Evolutionary conservation across 1,284 basidiomycete species (phyloP), one percentile per base, ranked within the genome.

Genomic region (Puccinia horiana): DNA sequence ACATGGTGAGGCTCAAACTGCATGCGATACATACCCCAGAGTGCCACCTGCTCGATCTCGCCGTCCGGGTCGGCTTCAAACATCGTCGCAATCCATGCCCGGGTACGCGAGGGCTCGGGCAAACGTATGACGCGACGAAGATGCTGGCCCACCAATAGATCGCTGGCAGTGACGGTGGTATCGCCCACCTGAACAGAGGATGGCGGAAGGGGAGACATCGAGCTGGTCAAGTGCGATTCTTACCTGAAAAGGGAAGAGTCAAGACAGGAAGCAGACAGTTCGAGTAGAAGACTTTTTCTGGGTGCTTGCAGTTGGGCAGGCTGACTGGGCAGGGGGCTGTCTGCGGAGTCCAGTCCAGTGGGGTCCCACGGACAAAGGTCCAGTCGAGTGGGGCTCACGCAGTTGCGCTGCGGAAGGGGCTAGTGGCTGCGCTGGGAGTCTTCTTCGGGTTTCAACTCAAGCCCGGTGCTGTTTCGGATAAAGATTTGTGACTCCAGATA

Each of bases 11-110:
- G 80, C 42, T 82, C 80, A 58, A 82, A 82, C 47, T 82, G 80
- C 72, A 82, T 82, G 29, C 80, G 80, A 74, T 82, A 82, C 80
- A 82, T 82, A 29, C 72, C 80, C 80, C 80, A 82, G 54, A 82
- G 80, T 40, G 80, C 80, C 11, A 82, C 80, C 35, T 82, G 80
- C 35, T 82, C 80, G 56, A 82, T 82, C 37, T 82, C 80, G 32
- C 80, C 80, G 32, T 82, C 73, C 23, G 80, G 80, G 52, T 82
- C 80, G 29, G 80, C 80, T 56, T 82, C 80, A 56, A 82, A 82
- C 44, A 82, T 82, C 32, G 80, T 75, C 37, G 80, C 80, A 32
- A 82, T 82, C 80, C 80, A 82, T 67, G 80, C 80, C 35, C 80
- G 80, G 35, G 80, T 82, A 42, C 80, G 80, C 20, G 80, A 82